Evolutionary conservation across 768 basidiomycete genomes (phyloP), one percentile per base, ranked within the genome.

Genomic region (Rickenella mellea): DNA sequence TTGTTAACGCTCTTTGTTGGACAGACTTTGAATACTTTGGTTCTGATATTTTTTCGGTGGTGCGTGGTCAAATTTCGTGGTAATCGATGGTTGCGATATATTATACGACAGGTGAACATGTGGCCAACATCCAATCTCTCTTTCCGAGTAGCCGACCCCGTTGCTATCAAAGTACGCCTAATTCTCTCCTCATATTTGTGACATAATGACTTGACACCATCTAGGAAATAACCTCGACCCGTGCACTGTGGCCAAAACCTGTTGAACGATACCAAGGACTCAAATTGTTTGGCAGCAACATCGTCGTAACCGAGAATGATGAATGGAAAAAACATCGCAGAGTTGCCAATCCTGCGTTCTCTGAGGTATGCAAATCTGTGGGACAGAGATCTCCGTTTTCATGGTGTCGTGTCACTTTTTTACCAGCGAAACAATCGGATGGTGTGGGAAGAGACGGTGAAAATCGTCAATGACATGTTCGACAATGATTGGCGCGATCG

Each of bases 291-390:
- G 80, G 81, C 5, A 52, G 52, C 5, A 85, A 83, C 48, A 75
- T 83, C 32, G 69, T 83, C n/a, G 70, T 67, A 2, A 73, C 76
- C 0, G 80, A 83, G 49, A 75, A 72, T 17, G 71, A 75, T 3
- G 66, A 74, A 45, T 83, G 80, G 80, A 79, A 79, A 55, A 69
- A 70, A 24, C 78, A 78, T 47, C 60, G 79, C 35, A 78, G 74
- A 53, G 70, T 83, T 30, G 61, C 71, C 14, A 76, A 75, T 1
- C 78, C 79, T n/a, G 71, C 77, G 0, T 83, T 82, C 54, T 74
- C 75, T 5, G 78, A 80, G 55, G 77, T 77, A 42, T 32, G 15
- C n/a, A n/a, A n/a, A n/a, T n/a, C 7, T 6, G 12, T 15, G 10
- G 19, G 3, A 19, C 9, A 17, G 8, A n/a, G 6, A 36, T 15